Evolutionary conservation across 2,329 filamentous ascomycete genomes (phyloP), one percentile per base, ranked within the genome.

Genomic region (Phoma sp.): DNA sequence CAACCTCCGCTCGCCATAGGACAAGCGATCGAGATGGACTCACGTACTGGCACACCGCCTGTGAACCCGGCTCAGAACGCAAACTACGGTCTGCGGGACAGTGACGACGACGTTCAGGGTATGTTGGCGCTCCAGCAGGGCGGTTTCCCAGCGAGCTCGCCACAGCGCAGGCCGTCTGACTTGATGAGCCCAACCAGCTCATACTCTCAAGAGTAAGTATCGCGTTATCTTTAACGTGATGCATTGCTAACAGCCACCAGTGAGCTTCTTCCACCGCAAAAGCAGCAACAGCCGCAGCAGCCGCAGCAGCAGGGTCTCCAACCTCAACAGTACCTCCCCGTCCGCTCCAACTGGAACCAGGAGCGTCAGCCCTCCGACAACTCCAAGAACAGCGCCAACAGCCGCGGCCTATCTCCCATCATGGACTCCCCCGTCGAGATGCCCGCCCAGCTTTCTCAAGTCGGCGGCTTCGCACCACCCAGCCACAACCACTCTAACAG

Each of bases 11-110:
- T 69, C 33, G 68, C 75, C 13, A 78, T 87, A 12, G 87, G 87
- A 9, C 88, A 88, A 68, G 86, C 89, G 2, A 84, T 92, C 48
- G 92, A 95, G 73, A 93, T 96, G 90, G 88, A 93, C 71, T 87
- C 88, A 31, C 80, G 82, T 43, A 66, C 55, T 22, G 71, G 69
- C 8, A 69, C 70, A 35, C 71, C 70, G 41, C 63, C 65, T 7
- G 43, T 58, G 15, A 57, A 51, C 21, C 49, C 43, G 25, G 60
- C 60, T 51, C 46, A 40, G 17, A 51, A 24, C 22, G 61, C 60
- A 17, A 71, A 69, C 40, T 81, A 77, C 45, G 78, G 78, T 6
- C 54, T 81, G 25, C 72, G 78, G 43, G 88, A 90, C 48, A 89
- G 84, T 62, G 88, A 92, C 68, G 82, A 82, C 1, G 89, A 92